Evolutionary conservation across 768 basidiomycete genomes (phyloP).

Genomic region (Boletus bicolor): DNA sequence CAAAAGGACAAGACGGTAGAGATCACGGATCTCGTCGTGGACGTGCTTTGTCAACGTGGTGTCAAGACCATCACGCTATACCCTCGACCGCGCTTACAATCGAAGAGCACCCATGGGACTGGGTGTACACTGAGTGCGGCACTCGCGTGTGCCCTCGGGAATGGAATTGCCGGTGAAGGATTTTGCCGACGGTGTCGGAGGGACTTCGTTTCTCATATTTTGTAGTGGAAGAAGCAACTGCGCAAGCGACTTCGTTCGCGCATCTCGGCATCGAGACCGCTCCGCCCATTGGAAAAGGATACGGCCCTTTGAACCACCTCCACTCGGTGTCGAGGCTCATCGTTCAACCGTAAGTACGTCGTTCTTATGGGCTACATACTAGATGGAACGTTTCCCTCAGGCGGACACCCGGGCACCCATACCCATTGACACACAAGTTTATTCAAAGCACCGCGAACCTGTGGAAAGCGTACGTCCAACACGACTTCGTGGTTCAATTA

Average conservation of each 20-base stretch:
- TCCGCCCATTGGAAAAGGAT: slow-evolving; percentile 62
- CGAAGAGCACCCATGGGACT: slow-evolving; percentile 83
- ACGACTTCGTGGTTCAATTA: slow-evolving; percentile 77
- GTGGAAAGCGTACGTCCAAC: slow-evolving; percentile 78
- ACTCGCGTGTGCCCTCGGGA: slow-evolving; percentile 62
- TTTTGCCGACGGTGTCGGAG: neutral
- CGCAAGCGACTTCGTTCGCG: slow-evolving; percentile 65
- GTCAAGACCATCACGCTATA: slow-evolving; percentile 45
- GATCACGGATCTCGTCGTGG: slow-evolving; percentile 49
- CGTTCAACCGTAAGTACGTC: slow-evolving; percentile 53
- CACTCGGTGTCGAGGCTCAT: slow-evolving; percentile 50
- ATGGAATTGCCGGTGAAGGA: slow-evolving; percentile 41
- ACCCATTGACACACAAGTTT: slow-evolving; percentile 65
- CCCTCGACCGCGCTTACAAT: slow-evolving; percentile 57
- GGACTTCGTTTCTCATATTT: neutral
- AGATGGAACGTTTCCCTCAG: slow-evolving; percentile 32
- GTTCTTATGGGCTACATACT: neutral
- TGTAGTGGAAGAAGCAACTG: slow-evolving; percentile 56
- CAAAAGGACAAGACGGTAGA: slow-evolving; percentile 19
- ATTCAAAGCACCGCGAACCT: slow-evolving; percentile 51
- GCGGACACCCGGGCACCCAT: slow-evolving; percentile 55
- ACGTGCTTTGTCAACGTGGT: slow-evolving; percentile 49
- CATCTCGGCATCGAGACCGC: slow-evolving; percentile 73
- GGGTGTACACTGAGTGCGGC: slow-evolving; percentile 91
- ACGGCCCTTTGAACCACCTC: slow-evolving; percentile 86